Conservation (phyloP, 768 basidiomycete species). For the Pleurotus tuber-regium region DNA sequence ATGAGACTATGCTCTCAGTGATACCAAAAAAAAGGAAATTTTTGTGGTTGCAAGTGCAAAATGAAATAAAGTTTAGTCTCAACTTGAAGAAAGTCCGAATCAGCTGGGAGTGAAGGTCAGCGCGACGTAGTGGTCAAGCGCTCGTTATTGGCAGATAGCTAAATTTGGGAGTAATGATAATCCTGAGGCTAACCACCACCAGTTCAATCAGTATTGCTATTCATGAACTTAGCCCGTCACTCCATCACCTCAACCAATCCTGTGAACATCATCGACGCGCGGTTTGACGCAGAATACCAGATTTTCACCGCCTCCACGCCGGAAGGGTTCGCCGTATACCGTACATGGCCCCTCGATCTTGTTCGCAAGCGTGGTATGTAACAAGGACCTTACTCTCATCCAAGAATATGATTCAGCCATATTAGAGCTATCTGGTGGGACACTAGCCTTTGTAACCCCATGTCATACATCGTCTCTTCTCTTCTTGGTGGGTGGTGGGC, state of each 20-base stretch:
- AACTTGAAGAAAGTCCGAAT: too few relatives aligned
- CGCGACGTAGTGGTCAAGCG: not conserved
- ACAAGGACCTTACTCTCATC: constrained; percentile 15
- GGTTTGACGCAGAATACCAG: constrained; percentile 75
- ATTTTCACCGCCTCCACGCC: constrained; percentile 82
- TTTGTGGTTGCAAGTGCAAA: too few relatives aligned
- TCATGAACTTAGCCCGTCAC: constrained; percentile 87
- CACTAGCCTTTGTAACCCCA: constrained; percentile 73
- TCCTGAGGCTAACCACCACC: not conserved
- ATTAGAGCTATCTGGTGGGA: constrained; percentile 76
- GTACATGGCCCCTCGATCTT: constrained; percentile 69
- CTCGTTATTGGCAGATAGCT: not conserved
- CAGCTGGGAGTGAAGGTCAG: too few relatives aligned
- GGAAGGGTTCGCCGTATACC: constrained; percentile 82
- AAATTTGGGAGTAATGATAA: not conserved
- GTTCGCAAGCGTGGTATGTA: constrained; percentile 76
- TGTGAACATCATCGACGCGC: constrained; percentile 71
- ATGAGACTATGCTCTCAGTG: too few relatives aligned
- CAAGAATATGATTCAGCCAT: constrained; percentile 15
- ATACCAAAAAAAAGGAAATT: too few relatives aligned
- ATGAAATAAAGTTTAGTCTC: too few relatives aligned
- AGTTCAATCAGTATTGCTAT: constrained; percentile 18
- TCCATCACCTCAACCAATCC: constrained; percentile 77
- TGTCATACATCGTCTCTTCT: constrained; percentile 80
- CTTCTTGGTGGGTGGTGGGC: constrained; percentile 85